Percentiles rank a stretch among this genome's conserved stretches.
Evolutionary conservation across 1,139 yeast genomes (phyloP).

Genomic region (Yamadazyma siamensis): DNA sequence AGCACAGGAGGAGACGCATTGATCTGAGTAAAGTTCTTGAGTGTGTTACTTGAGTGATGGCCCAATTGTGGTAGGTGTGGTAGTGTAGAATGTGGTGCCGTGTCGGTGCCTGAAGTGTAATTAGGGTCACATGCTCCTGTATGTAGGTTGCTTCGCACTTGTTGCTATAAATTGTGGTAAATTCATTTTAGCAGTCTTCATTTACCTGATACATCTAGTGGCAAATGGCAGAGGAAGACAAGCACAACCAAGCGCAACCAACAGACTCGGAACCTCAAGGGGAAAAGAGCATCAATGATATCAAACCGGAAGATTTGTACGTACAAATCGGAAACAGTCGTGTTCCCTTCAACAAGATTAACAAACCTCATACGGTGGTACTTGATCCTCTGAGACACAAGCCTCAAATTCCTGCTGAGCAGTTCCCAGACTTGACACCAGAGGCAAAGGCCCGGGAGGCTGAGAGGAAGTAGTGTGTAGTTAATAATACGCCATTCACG

Average conservation of each 20-base stretch:
- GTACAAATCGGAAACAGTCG: constrained; percentile 35
- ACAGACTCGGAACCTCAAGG: no score
- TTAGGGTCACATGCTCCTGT: no score
- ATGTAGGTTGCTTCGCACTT: no score
- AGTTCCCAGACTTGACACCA: constrained; percentile 26
- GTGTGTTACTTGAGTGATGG: background rate
- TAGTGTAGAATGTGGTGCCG: no score
- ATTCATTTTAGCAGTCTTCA: no score
- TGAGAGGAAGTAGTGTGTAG: constrained; percentile 2
- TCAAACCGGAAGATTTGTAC: constrained; percentile 23
- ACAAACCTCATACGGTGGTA: constrained; percentile 42
- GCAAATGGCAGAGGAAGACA: no score
- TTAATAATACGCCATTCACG: no score
- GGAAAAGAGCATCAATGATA: background rate
- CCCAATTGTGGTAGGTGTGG: no score
- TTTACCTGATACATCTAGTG: no score
- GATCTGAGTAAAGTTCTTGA: constrained; percentile 11
- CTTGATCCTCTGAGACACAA: constrained; percentile 27
- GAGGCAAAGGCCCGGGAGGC: constrained; percentile 28
- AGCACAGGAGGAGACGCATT: constrained; percentile 43
- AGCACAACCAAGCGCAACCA: no score
- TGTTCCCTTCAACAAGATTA: constrained; percentile 36
- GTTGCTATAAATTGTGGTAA: no score
- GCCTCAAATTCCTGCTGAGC: constrained; percentile 23
- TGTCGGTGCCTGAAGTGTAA: no score